Evolutionary conservation across 225 moss, liverwort and hornwort species (phyloP), one percentile per base, ranked within the genome.

Genomic region (Takakia lepidozioides): DNA sequence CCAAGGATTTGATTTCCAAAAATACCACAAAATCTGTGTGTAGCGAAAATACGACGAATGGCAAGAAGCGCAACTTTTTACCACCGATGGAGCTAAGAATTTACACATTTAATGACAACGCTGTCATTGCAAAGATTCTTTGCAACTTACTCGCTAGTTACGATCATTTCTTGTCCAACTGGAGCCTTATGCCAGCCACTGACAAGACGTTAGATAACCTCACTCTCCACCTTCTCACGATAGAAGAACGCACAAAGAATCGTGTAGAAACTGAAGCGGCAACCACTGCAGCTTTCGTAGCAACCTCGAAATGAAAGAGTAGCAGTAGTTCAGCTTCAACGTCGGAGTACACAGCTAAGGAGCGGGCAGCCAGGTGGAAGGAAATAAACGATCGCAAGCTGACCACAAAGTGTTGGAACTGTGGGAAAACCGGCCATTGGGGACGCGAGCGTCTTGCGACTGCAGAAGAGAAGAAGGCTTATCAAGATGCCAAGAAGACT

Each of bases 151-250:
- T 29, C n/a, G 10, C 42, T 43, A 43, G 42, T 43, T 43, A 43
- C 18, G 42, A 43, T 19, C 42, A 43, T 19, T 43, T 43, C n/a
- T 16, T 43, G 18, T 43, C 42, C n/a, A 43, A 43, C n/a, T 43
- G 42, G 42, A 43, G 42, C n/a, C 10, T 43, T 17, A 43, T 43
- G 42, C 42, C 42, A 43, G 10, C 18, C 10, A 17, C 42, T 11
- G 42, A 43, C 42, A 43, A 43, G 42, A 43, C 42, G 42, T 16
- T 43, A 4, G 42, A 43, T 6, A 43, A 13, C 10, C 36, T 2
- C 25, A 0, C 43, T 9, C 43, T 56, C 21, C 43, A 56, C 11
- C 28, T 56, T 42, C 55, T 56, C 26, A 15, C 24, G 0, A 44
- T 3, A 19, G 11, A 55, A 5, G 43, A 43, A 16, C 3, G 24